phyloP scores from a whole-genome alignment of 163 green algal genomes.

The Volvox carteri region DNA sequence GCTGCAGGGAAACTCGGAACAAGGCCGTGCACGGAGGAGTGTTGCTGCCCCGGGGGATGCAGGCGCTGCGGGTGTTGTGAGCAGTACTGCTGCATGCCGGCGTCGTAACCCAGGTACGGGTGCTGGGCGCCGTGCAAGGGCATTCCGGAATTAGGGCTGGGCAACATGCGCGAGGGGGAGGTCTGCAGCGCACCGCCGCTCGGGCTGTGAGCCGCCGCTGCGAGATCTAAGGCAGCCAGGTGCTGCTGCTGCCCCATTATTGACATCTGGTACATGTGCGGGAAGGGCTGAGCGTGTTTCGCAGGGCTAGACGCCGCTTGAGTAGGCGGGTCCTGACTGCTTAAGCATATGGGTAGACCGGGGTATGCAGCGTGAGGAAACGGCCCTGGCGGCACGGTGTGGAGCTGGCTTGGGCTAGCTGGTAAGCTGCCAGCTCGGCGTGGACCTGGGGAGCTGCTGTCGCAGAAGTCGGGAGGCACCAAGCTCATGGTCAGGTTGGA shows the following conservation, averaged over 20 bases:
- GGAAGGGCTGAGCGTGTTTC: background rate
- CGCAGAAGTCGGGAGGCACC: background rate
- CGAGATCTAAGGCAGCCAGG: conserved; percentile 11
- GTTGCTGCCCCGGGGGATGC: background rate
- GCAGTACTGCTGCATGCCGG: background rate
- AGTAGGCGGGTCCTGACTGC: background rate
- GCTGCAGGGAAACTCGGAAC: background rate
- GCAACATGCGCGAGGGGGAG: conserved; percentile 1
- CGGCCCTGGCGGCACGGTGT: background rate
- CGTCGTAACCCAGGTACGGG: background rate
- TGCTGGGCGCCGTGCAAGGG: background rate
- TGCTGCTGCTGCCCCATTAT: background rate
- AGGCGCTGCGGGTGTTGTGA: background rate
- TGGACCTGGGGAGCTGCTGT: background rate
- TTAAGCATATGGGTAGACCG: background rate
- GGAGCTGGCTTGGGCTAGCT: background rate
- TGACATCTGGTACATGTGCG: background rate
- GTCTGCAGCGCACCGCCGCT: background rate
- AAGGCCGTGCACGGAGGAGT: background rate
- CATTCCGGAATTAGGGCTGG: background rate
- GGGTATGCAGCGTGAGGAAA: background rate
- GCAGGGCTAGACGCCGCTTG: background rate
- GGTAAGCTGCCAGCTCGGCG: background rate
- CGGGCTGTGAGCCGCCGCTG: background rate
- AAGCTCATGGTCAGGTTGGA: background rate